These are phyloP conservation scores for Bullera alba DNA, from an alignment of 768 basidiomycete genomes.

Conservation along the genomic window DNA sequence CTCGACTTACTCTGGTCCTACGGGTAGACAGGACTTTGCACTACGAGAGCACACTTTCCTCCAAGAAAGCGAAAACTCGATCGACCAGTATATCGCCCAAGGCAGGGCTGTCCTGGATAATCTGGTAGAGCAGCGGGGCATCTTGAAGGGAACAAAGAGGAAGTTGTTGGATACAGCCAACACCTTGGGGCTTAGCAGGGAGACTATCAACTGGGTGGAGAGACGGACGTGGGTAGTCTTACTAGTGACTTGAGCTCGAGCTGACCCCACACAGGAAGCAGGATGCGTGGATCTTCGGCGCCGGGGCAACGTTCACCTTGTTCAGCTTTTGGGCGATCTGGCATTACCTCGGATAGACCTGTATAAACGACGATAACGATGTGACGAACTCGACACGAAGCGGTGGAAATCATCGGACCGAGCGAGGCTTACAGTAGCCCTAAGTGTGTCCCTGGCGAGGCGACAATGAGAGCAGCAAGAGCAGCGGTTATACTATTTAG, in stretches of 20 bases:
- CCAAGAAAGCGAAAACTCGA: slow-evolving; percentile 66
- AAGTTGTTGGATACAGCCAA: slow-evolving; percentile 83
- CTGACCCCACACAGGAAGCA: slow-evolving; percentile 59
- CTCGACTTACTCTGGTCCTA: slow-evolving; percentile 36
- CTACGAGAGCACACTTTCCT: slow-evolving; percentile 84
- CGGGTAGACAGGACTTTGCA: slow-evolving; percentile 66
- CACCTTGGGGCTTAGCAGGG: slow-evolving; percentile 82
- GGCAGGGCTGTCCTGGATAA: slow-evolving; percentile 87
- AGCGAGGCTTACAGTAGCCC: too few relatives aligned
- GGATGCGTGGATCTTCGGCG: slow-evolving; percentile 89
- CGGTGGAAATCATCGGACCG: too few relatives aligned
- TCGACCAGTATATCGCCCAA: slow-evolving; percentile 89
- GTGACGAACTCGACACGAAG: too few relatives aligned
- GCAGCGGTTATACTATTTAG: too few relatives aligned
- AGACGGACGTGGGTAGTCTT: slow-evolving; percentile 64
- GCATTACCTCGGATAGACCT: slow-evolving; percentile 75
- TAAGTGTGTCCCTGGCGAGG: too few relatives aligned
- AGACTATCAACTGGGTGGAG: slow-evolving; percentile 97
- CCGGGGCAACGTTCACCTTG: slow-evolving; percentile 77
- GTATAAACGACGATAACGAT: too few relatives aligned
- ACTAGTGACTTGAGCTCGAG: background rate
- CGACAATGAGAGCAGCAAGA: too few relatives aligned
- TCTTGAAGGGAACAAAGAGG: slow-evolving; percentile 83
- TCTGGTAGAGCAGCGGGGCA: slow-evolving; percentile 80
- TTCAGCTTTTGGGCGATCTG: slow-evolving; percentile 90